Evolutionary conservation across 1,284 basidiomycete species (phyloP).

Genomic region (Moniliella sp.): DNA sequence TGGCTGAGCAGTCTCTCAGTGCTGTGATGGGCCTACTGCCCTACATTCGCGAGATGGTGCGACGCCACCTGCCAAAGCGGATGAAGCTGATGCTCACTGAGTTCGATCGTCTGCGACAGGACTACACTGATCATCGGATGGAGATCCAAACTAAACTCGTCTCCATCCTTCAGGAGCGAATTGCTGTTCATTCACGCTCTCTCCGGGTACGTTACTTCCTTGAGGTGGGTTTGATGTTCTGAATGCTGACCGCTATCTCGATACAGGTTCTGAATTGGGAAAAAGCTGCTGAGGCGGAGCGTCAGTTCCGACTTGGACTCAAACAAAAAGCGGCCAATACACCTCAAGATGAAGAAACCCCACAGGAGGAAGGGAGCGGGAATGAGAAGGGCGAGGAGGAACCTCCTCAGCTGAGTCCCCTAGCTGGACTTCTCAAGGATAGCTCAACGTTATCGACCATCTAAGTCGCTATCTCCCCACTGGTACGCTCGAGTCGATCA

Average conservation of each 20-base stretch:
- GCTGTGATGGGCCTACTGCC: conserved; percentile 87
- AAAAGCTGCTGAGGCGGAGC: no score
- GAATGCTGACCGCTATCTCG: no score
- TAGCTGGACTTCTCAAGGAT: conserved; percentile 77
- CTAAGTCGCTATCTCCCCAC: conserved; percentile 59
- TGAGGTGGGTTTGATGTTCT: no score
- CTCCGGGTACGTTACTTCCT: neutral
- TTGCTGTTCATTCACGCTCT: conserved; percentile 55
- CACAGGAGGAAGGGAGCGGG: no score
- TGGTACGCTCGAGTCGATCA: conserved; percentile 14
- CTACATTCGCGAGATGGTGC: conserved; percentile 78
- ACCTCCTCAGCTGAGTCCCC: no score
- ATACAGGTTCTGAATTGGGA: no score
- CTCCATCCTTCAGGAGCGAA: conserved; percentile 88
- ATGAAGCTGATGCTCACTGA: conserved; percentile 89
- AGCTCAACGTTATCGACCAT: conserved; percentile 90
- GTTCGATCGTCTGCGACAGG: conserved; percentile 87
- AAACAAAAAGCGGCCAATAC: no score
- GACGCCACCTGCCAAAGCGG: conserved; percentile 66
- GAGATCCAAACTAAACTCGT: conserved; percentile 94
- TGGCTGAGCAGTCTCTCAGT: conserved; percentile 82
- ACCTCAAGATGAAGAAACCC: no score
- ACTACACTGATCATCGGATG: conserved; percentile 95
- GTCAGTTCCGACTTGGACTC: no score
- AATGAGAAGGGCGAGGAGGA: no score